phyloP scores from a whole-genome alignment of 164 flowering plant species.

The Nymphaea thermarum region DNA sequence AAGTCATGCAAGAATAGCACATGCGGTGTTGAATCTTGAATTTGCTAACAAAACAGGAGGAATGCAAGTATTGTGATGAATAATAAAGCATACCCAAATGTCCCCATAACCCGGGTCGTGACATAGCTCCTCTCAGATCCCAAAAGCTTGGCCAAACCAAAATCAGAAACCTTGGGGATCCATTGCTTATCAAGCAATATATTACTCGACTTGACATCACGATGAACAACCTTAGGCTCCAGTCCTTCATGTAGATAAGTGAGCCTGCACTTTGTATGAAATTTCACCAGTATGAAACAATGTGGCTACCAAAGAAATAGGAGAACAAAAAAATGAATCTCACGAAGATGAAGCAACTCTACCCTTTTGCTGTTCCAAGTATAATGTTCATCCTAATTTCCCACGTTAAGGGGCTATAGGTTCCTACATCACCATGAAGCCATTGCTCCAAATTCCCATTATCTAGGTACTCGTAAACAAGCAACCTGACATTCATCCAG shows the following conservation, averaged over 20 bases:
- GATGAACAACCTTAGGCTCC: slow-evolving; percentile 89
- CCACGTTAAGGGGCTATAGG: slow-evolving; percentile 69
- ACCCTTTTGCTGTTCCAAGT: slow-evolving; percentile 90
- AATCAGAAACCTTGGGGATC: slow-evolving; percentile 81
- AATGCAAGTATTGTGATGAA: not conserved
- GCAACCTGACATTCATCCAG: slow-evolving; percentile 34
- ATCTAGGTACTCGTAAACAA: slow-evolving; percentile 77
- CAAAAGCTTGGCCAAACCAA: slow-evolving; percentile 82
- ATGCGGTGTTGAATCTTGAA: not conserved
- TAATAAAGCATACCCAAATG: slow-evolving; percentile 46
- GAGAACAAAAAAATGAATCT: not conserved
- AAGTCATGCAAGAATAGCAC: not conserved
- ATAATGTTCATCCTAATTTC: slow-evolving; percentile 64
- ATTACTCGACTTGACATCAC: slow-evolving; percentile 84
- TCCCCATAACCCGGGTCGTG: slow-evolving; percentile 92
- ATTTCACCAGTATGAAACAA: not conserved
- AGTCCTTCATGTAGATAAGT: slow-evolving; percentile 83
- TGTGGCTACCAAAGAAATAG: not conserved
- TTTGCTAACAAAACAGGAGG: slow-evolving; percentile 6
- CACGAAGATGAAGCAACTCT: slow-evolving; percentile 2
- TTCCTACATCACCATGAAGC: slow-evolving; percentile 83
- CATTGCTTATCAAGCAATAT: slow-evolving; percentile 73
- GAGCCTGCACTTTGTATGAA: slow-evolving; percentile 23
- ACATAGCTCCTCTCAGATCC: slow-evolving; percentile 73
- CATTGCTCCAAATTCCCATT: slow-evolving; percentile 85